Percentiles rank a stretch among this genome's conserved stretches.
These are phyloP conservation scores for Pulveroboletus sp. DNA, from an alignment of 768 basidiomycete species.

Conservation along the genomic window DNA sequence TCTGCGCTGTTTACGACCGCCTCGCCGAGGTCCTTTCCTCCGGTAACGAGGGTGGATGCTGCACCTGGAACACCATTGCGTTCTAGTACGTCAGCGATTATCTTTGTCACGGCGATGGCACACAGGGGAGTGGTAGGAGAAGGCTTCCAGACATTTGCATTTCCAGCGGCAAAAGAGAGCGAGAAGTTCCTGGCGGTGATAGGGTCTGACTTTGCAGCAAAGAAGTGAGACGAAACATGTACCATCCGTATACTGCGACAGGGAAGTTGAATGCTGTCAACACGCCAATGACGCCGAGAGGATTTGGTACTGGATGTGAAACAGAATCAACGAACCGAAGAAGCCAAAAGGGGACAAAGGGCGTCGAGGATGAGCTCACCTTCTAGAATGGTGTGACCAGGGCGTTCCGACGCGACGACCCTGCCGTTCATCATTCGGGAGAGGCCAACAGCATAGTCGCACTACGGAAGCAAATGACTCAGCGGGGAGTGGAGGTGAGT, in stretches of 20 bases:
- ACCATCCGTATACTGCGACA: conserved; percentile 91
- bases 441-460: conserved; percentile 91
- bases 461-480: conserved; percentile 43
- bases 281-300: conserved; percentile 71
- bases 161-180: conserved; percentile 84
- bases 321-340: conserved; percentile 8
- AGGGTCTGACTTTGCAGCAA: conserved; percentile 8
- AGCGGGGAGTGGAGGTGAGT: not conserved
- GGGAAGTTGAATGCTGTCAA: conserved; percentile 97
- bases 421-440: conserved; percentile 94
- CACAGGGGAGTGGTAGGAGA: conserved; percentile 86
- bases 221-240: conserved; percentile 16
- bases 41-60: conserved; percentile 78
- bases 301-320: conserved; percentile 73
- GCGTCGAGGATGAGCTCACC: conserved; percentile 38
- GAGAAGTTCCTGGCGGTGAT: conserved; percentile 73
- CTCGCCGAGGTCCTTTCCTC: conserved; percentile 78
- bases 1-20: conserved; percentile 69
- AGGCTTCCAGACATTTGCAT: conserved; percentile 95
- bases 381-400: conserved; percentile 89
- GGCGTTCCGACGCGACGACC: conserved; percentile 83
- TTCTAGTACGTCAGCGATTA: conserved; percentile 79
- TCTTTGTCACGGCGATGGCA: conserved; percentile 87
- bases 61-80: conserved; percentile 82
- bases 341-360: not conserved